Base-by-base conservation (phyloP, 306 rosid species). In the Lagenaria siceraria region DNA sequence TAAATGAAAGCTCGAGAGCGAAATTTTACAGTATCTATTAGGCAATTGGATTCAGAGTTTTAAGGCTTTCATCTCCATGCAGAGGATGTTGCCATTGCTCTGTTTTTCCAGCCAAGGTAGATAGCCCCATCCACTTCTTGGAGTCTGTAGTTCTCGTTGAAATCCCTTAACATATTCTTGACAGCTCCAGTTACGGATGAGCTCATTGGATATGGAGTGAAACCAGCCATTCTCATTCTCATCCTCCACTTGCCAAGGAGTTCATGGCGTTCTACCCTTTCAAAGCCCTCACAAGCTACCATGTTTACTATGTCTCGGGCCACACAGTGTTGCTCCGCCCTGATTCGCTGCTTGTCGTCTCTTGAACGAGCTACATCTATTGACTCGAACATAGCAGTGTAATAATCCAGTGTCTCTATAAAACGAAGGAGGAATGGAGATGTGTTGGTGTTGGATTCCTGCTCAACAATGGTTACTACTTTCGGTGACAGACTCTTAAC, bases 401-500 rank as follows among this genome's bases (percentile, higher is more conserved):
- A 92, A 29, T 89, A 92, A 62, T 70, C 83, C 56, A 89, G 29
- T 0, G 92, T 88, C 93, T 95, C 99, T 13, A 27, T 36, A 82
- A 95, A 95, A 84, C 99, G 88, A 10, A 75, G 25, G 10, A 33
- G 71, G 78, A 95, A 95, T 17, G 99, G 88, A 17, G 97, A 92
- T 65, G 99, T 95, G 88, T 95, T 95, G 68, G 99, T 95, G 90
- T 90, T 95, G 22, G 97, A 92, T 70, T 95, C 99, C 82, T 95
- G 99, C 87, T 95, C 99, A 29, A 90, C 86, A 22, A 95, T 87
- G 33, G 93, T 87, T 87, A 95, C 83, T 9, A 92, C 90, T 78
- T 88, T 92, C 10, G 99, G 99, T 0, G 92, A 90, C 77, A 90
- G 78, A 74, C 96, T 90, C 80, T 85, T 90, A 7, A 95, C 92